Evolutionary conservation across 2,329 filamentous ascomycete species (phyloP).

Genomic region (Rosellinia necatrix): DNA sequence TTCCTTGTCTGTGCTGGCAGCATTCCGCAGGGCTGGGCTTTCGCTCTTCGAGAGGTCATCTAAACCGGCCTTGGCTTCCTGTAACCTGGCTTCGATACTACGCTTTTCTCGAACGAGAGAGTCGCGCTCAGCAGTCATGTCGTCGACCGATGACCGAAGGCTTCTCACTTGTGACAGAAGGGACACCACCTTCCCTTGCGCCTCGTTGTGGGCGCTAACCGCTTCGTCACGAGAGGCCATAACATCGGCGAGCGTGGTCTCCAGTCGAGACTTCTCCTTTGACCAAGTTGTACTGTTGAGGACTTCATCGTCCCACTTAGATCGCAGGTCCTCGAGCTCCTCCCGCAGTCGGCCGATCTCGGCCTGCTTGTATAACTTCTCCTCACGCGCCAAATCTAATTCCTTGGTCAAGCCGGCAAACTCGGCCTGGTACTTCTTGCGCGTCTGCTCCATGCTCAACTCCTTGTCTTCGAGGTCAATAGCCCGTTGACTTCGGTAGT

Average conservation of each 20-base stretch:
- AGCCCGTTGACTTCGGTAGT: conserved; percentile 92
- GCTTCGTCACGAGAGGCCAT: conserved; percentile 93
- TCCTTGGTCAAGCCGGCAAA: conserved; percentile 89
- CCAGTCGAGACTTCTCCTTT: conserved; percentile 92
- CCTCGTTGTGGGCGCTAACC: conserved; percentile 89
- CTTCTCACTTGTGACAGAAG: conserved; percentile 87
- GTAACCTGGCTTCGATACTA: conserved; percentile 79
- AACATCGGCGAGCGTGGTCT: conserved; percentile 86
- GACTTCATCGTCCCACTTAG: conserved; percentile 98
- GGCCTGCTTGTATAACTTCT: conserved; percentile 80
- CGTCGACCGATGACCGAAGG: conserved; percentile 83
- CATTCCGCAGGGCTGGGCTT: conserved; percentile 85
- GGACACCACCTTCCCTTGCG: conserved; percentile 89
- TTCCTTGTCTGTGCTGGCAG: conserved; percentile 85
- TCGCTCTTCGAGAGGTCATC: conserved; percentile 87
- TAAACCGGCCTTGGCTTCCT: conserved; percentile 85
- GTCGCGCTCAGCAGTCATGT: conserved; percentile 84
- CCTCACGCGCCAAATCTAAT: conserved; percentile 90
- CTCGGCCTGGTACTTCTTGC: conserved; percentile 96
- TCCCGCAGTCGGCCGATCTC: conserved; percentile 90
- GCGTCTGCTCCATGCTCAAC: conserved; percentile 91
- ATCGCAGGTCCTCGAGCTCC: conserved; percentile 90
- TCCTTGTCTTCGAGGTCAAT: conserved; percentile 98
- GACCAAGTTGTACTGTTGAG: conserved; percentile 98
- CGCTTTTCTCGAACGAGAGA: conserved; percentile 86